Evolutionary conservation across 768 basidiomycete genomes (phyloP).

Genomic region (Suillus decipiens): DNA sequence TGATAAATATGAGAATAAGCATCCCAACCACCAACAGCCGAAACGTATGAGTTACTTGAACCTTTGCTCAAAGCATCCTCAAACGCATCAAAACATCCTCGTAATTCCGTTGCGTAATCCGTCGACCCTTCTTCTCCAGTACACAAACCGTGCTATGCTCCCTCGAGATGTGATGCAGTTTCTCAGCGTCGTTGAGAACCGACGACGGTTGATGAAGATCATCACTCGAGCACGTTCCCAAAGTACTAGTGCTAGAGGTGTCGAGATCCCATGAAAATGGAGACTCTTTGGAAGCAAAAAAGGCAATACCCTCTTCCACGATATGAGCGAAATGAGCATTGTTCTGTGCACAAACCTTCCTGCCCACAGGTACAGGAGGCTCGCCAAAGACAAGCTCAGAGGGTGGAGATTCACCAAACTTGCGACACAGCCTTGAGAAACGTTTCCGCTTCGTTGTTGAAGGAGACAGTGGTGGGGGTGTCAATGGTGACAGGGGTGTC

Average conservation of each 20-base stretch:
- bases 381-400: conserved; percentile 22
- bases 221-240: background rate
- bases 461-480: conserved; percentile 28
- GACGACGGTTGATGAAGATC: background rate
- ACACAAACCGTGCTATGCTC: conserved; percentile 40
- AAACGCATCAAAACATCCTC: conserved; percentile 36
- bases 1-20: background rate
- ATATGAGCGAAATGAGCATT: background rate
- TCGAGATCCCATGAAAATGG: background rate
- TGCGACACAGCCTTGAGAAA: conserved; percentile 35
- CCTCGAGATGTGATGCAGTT: conserved; percentile 9
- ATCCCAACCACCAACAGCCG: background rate
- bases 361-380: background rate
- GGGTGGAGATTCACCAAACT: conserved; percentile 34
- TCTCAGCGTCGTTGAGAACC: background rate
- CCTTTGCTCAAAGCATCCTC: conserved; percentile 27
- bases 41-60: background rate
- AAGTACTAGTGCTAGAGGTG: conserved; percentile 10
- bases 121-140: conserved; percentile 38
- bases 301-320: background rate
- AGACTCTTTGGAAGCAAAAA: background rate
- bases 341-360: background rate
- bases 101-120: conserved; percentile 40
- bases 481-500: conserved; percentile 13
- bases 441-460: conserved; percentile 31